Base-by-base conservation (phyloP, 1,284 basidiomycete species). In the Mycosarcoma mackinlayi region DNA sequence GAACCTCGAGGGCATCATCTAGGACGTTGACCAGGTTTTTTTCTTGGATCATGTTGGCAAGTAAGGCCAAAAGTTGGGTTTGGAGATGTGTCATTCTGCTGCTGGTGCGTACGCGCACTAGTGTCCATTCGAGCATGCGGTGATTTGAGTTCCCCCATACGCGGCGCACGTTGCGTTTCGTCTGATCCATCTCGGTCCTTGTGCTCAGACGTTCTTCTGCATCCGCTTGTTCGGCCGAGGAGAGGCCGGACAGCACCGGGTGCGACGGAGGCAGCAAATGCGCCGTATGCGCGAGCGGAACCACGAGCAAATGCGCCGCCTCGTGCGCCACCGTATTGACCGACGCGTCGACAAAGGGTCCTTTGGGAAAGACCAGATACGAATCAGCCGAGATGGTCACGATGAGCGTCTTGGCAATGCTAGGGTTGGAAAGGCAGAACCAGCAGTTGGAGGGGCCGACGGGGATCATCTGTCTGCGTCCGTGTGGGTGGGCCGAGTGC, bases 361-460 rank as follows among this genome's bases (percentile, higher is more conserved):
- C 80, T 49, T 80, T 80, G 14, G 80, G 77, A 23, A 80, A 61
- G 3, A 73, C 73, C 13, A 81, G 44, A 52, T 82, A 82, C 33
- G 64, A 73, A 25, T 75, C 77, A 6, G 48, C 39, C 4, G 73
- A 74, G 21, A 81, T 71, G 27, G 61, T 41, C 11, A 80, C 68
- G 35, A 82, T 73, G 28, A 81, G 66, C 45, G 74, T 63, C 47
- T 79, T 81, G 24, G 75, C 68, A 14, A 78, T 62, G 1, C 54
- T 24, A 1, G 78, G 78, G 27, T 82, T 82, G 30, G 70, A 73
- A 2, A 82, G 69, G 49, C 80, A 82, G 69, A 82, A 82, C 80
- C 80, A 82, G 55, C 80, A 82, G 41, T 78, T 73, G 40, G 62
- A 47, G 0, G 80, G 80, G 0, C 74, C 78, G 3, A 82, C 73